phyloP scores from a whole-genome alignment of 768 basidiomycete species.

The Tremella yokohamensis region DNA sequence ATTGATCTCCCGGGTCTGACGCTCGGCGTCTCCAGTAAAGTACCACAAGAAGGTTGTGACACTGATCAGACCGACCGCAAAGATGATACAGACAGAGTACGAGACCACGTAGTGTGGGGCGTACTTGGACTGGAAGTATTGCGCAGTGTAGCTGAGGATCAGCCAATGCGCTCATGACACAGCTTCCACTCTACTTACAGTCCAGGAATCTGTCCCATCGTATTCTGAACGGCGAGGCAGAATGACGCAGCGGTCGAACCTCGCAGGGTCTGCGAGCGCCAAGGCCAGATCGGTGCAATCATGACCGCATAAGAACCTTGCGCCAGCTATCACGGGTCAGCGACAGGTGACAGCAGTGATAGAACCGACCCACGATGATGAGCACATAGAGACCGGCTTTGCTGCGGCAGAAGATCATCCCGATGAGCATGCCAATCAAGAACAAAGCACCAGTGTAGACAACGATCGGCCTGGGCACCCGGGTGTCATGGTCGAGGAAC shows the following conservation, averaged over 20 bases:
- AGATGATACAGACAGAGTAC: constrained; percentile 21
- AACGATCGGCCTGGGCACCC: constrained; percentile 10
- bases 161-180: constrained; percentile 1
- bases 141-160: constrained; percentile 10
- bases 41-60: neutral
- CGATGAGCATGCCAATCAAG: constrained; percentile 19
- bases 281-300: constrained; percentile 18
- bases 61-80: neutral
- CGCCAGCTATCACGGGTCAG: neutral
- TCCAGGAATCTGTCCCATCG: constrained; percentile 1
- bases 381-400: constrained; percentile 28
- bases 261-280: constrained; percentile 22
- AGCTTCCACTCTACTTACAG: neutral
- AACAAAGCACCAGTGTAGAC: constrained; percentile 7
- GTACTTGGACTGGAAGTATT: neutral
- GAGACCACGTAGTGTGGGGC: constrained; percentile 14
- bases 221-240: constrained; percentile 15
- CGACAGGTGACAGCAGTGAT: neutral
- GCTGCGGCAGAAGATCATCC: constrained; percentile 22
- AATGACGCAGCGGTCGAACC: constrained; percentile 33
- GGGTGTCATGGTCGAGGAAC: constrained; percentile 7
- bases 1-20: neutral
- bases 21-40: neutral
- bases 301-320: constrained; percentile 4
- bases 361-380: constrained; percentile 16